Evolutionary conservation across 148 eudicot species (phyloP).

Genomic region (Persicaria maculosa): DNA sequence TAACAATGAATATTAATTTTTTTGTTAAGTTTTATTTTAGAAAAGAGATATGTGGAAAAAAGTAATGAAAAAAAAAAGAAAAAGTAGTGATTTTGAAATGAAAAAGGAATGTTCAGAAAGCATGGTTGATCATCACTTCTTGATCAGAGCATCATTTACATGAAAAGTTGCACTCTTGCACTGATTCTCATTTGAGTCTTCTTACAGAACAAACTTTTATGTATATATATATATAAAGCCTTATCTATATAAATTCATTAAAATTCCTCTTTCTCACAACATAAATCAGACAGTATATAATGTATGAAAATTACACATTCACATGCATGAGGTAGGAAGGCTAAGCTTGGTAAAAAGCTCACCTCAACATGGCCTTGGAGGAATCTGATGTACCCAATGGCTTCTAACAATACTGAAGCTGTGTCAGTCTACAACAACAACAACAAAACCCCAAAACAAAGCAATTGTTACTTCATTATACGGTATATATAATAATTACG

Average conservation of each 20-base stretch:
- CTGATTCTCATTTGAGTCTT: conserved; percentile 12
- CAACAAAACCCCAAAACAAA: too few species aligned
- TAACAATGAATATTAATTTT: background rate
- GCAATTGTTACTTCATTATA: conserved; percentile 2
- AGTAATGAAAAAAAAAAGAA: background rate
- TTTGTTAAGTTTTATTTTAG: background rate
- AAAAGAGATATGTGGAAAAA: background rate
- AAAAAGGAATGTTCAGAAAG: conserved; percentile 25
- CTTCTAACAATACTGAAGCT: conserved; percentile 83
- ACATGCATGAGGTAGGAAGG: background rate
- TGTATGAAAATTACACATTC: background rate
- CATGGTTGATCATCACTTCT: conserved; percentile 9
- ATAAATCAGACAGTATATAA: background rate
- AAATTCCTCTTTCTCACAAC: background rate
- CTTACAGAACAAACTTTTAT: background rate
- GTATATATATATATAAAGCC: background rate
- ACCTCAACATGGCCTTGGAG: conserved; percentile 88
- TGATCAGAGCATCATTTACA: background rate
- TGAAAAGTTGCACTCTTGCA: conserved; percentile 11
- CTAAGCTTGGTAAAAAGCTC: conserved; percentile 23
- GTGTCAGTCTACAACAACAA: conserved; percentile 87
- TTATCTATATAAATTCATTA: background rate
- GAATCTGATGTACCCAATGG: conserved; percentile 86
- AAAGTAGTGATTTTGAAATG: conserved; percentile 2
- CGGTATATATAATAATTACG: background rate